Evolutionary conservation across 208 protist genomes (phyloP).

Genomic region (Hexamita inflata): DNA sequence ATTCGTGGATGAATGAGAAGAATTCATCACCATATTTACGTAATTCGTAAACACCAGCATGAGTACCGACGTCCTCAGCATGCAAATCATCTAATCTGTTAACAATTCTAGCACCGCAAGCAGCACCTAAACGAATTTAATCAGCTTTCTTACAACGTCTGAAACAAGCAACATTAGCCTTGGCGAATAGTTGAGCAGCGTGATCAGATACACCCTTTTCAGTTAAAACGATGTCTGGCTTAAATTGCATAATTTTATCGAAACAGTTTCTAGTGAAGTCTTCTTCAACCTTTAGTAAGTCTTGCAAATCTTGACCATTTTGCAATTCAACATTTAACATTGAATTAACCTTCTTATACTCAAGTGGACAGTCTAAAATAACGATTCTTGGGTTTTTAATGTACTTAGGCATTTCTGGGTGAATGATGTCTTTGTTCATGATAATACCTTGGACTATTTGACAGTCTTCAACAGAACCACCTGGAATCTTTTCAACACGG

Average conservation of each 20-base stretch:
- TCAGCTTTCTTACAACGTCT: conserved; percentile 93
- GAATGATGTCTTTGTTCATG: conserved; percentile 98
- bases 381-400: conserved; percentile 95
- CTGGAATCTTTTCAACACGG: conserved; percentile 68
- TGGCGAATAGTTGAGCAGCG: conserved; percentile 88
- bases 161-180: conserved; percentile 85
- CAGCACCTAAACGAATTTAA: conserved; percentile 91
- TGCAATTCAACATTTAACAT: conserved; percentile 86
- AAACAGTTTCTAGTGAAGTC: conserved; percentile 86
- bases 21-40: conserved; percentile 93
- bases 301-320: conserved; percentile 69
- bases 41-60: conserved; percentile 89
- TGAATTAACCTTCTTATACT: conserved; percentile 98
- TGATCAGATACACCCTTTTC: conserved; percentile 94
- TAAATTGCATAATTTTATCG: conserved; percentile 85
- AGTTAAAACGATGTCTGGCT: conserved; percentile 96
- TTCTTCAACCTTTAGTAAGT: conserved; percentile 89
- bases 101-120: conserved; percentile 85
- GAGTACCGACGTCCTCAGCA: conserved; percentile 83
- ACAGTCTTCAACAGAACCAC: conserved; percentile 88
- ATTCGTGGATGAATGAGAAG: conserved; percentile 95
- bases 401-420: conserved; percentile 84
- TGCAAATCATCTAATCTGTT: conserved; percentile 82
- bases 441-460: conserved; percentile 91
- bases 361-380: conserved; percentile 89